Conservation (phyloP, 2,329 filamentous ascomycete genomes). For the Canariomyces notabilis region DNA sequence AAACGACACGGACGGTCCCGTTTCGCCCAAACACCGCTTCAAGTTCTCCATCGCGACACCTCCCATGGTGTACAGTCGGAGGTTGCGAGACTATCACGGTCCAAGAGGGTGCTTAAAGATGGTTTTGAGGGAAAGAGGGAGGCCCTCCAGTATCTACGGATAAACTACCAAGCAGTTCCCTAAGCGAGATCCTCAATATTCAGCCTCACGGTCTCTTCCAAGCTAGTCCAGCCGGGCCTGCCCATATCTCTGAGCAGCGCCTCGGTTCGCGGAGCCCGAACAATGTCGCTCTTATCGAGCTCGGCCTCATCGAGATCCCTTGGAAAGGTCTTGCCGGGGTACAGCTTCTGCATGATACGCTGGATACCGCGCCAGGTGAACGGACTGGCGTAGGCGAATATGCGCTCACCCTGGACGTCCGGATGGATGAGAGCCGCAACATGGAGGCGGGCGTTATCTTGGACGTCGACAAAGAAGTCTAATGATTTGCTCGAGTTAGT, state of each 20-base stretch:
- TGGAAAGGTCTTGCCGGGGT: background rate
- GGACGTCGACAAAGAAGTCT: conserved; percentile 4
- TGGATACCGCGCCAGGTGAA: conserved; percentile 5
- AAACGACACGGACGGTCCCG: too few relatives aligned
- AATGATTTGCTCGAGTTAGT: background rate
- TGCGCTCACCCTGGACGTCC: conserved; percentile 1
- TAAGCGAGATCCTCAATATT: conserved; percentile 1
- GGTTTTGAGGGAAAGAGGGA: too few relatives aligned
- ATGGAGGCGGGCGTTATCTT: conserved; percentile 1
- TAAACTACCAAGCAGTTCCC: background rate
- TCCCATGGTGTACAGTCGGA: too few relatives aligned
- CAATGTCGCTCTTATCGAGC: background rate
- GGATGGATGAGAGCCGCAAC: background rate
- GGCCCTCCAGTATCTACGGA: too few relatives aligned
- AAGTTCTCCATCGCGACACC: too few relatives aligned
- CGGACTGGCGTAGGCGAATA: background rate
- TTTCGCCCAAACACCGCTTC: too few relatives aligned
- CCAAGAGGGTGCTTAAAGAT: too few relatives aligned
- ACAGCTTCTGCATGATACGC: background rate
- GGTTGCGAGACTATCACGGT: too few relatives aligned
- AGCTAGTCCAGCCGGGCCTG: background rate
- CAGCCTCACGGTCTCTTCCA: background rate
- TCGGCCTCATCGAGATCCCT: background rate
- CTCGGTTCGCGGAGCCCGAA: background rate
- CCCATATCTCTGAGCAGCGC: conserved; percentile 1